Conservation (phyloP, 345 rosid species). For the Noccaea bulbosa region DNA sequence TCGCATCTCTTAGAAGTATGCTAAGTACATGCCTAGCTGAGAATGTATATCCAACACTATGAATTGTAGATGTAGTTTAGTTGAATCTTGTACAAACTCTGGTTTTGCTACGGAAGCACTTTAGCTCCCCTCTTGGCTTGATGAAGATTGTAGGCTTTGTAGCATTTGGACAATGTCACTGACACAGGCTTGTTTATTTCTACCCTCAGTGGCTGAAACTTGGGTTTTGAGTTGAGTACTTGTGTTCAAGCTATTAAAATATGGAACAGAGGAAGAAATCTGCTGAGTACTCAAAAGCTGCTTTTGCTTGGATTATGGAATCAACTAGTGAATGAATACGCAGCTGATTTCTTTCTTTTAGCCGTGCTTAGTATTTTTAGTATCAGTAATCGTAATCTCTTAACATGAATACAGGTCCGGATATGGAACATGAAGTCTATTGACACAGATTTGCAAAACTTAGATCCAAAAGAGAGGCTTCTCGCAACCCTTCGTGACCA, state of each 20-base stretch:
- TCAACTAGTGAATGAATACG: not conserved
- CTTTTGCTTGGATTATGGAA: constrained; percentile 31
- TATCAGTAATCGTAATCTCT: not conserved
- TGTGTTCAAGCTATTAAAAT: not conserved
- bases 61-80: not conserved
- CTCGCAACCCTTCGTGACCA: constrained; percentile 98
- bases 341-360: constrained; percentile 2
- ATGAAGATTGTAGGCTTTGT: constrained; percentile 13
- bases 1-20: too few relatives aligned
- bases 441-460: constrained; percentile 59
- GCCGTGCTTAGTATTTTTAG: too few relatives aligned
- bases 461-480: constrained; percentile 73
- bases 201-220: constrained; percentile 2
- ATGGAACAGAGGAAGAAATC: not conserved
- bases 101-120: not conserved
- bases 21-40: not conserved
- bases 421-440: constrained; percentile 94
- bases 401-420: constrained; percentile 63
- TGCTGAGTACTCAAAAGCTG: not conserved
- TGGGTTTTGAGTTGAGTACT: not conserved
- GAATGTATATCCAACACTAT: not conserved
- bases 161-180: constrained; percentile 6
- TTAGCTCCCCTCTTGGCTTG: constrained; percentile 16
- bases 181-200: constrained; percentile 8
- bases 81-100: not conserved